Conservation (phyloP, 1,284 basidiomycete species). For the Porogramme epimiltina region DNA sequence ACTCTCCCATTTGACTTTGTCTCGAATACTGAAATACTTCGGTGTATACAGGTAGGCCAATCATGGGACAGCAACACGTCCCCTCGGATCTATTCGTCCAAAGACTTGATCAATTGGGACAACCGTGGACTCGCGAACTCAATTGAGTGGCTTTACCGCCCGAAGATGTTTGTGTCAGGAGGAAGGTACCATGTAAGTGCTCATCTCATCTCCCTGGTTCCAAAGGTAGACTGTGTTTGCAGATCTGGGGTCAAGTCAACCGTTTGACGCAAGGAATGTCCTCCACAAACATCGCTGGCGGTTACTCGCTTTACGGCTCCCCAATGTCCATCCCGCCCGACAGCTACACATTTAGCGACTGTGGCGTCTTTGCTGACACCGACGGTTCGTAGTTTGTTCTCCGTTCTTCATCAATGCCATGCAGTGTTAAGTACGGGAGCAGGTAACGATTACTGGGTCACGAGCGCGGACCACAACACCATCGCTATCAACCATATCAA, state of each 20-base stretch:
- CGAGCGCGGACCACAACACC: conserved; percentile 1
- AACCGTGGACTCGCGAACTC: conserved; percentile 1
- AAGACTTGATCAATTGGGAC: conserved; percentile 1
- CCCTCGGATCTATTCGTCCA: neutral
- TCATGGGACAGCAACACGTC: conserved; percentile 1
- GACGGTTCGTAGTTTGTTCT: neutral
- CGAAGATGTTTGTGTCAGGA: neutral
- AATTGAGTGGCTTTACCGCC: conserved; percentile 1
- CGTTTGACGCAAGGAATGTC: neutral
- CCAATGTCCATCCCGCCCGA: neutral
- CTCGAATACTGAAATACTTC: too few relatives aligned
- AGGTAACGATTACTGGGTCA: conserved; percentile 1
- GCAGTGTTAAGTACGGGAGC: neutral
- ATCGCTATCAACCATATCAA: conserved; percentile 2
- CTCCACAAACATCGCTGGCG: neutral
- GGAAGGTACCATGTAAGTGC: neutral
- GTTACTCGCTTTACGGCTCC: neutral
- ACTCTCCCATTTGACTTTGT: too few relatives aligned
- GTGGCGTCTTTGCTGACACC: neutral
- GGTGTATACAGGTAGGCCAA: neutral
- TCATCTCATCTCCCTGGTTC: neutral
- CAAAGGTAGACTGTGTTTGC: too few relatives aligned
- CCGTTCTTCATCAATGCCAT: too few relatives aligned
- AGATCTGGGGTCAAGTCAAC: neutral
- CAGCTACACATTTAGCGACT: conserved; percentile 1